Conservation (phyloP, 345 rosid species). For the Aquilaria yunnanensis region DNA sequence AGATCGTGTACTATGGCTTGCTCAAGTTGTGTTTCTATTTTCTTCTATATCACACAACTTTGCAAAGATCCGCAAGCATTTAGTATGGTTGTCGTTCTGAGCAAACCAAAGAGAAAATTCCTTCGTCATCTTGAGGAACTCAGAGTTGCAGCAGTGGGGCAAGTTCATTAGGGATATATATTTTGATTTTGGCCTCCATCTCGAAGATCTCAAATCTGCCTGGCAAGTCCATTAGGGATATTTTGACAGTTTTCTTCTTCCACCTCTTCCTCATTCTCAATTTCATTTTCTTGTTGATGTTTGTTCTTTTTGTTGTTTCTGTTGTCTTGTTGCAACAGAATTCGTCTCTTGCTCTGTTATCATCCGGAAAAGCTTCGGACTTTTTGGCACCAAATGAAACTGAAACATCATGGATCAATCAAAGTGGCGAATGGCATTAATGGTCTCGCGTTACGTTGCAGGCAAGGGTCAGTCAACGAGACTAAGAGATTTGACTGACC, state of each 20-base stretch:
- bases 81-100: slow-evolving; percentile 75
- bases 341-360: slow-evolving; percentile 70
- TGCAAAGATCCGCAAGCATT: slow-evolving; percentile 61
- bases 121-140: slow-evolving; percentile 82
- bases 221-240: slow-evolving; percentile 68
- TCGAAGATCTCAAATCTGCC: slow-evolving; percentile 91
- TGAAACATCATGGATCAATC: slow-evolving; percentile 15
- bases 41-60: slow-evolving; percentile 53
- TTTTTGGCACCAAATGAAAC: slow-evolving; percentile 92
- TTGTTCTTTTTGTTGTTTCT: slow-evolving; percentile 5
- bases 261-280: slow-evolving; percentile 23
- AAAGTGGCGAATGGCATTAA: too few species aligned
- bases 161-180: slow-evolving; percentile 57
- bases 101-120: slow-evolving; percentile 68
- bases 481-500: too few species aligned
- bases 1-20: slow-evolving; percentile 82
- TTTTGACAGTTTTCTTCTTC: slow-evolving; percentile 36
- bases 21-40: slow-evolving; percentile 78
- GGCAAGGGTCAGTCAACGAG: too few species aligned
- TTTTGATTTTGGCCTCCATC: slow-evolving; percentile 75
- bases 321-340: slow-evolving; percentile 2
- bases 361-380: slow-evolving; percentile 63
- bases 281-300: slow-evolving; percentile 17
- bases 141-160: slow-evolving; percentile 85
- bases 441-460: too few species aligned